Conservation (phyloP, 1,284 basidiomycete genomes). For the Coriolopsis trogii region DNA sequence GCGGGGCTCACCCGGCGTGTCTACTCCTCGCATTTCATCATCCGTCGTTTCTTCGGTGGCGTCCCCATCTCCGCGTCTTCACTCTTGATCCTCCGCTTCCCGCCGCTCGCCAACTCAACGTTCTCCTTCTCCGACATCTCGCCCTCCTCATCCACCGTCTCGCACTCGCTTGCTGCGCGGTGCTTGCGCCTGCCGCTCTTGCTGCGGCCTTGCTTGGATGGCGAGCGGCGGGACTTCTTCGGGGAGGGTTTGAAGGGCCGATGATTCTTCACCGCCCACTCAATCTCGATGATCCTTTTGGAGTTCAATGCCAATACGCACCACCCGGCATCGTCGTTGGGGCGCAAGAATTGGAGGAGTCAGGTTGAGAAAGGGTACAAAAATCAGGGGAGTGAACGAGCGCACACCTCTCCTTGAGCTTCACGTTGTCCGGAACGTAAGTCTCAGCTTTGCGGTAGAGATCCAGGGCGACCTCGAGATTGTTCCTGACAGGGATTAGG, state of each 20-base stretch:
- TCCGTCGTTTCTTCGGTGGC: constrained; percentile 21
- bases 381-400: constrained; percentile 60
- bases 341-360: constrained; percentile 13
- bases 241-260: constrained; percentile 64
- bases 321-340: constrained; percentile 1
- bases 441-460: constrained; percentile 75
- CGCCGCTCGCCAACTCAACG: constrained; percentile 1
- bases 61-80: constrained; percentile 15
- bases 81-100: constrained; percentile 15
- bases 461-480: constrained; percentile 71
- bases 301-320: neutral
- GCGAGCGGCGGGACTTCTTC: constrained; percentile 47
- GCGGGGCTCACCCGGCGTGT: neutral
- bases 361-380: constrained; percentile 46
- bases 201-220: constrained; percentile 28
- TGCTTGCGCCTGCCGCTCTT: constrained; percentile 11
- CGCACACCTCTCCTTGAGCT: constrained; percentile 82
- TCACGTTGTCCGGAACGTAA: constrained; percentile 78
- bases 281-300: constrained; percentile 71
- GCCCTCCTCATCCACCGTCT: constrained; percentile 3
- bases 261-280: constrained; percentile 67
- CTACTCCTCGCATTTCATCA: constrained; percentile 16
- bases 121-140: constrained; percentile 20
- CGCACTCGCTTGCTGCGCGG: constrained; percentile 3
- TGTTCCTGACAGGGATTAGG: constrained; percentile 50